Evolutionary conservation across 2,329 filamentous ascomycete genomes (phyloP), one percentile per base, ranked within the genome.

Genomic region (Paraconiothyrium brasiliense): DNA sequence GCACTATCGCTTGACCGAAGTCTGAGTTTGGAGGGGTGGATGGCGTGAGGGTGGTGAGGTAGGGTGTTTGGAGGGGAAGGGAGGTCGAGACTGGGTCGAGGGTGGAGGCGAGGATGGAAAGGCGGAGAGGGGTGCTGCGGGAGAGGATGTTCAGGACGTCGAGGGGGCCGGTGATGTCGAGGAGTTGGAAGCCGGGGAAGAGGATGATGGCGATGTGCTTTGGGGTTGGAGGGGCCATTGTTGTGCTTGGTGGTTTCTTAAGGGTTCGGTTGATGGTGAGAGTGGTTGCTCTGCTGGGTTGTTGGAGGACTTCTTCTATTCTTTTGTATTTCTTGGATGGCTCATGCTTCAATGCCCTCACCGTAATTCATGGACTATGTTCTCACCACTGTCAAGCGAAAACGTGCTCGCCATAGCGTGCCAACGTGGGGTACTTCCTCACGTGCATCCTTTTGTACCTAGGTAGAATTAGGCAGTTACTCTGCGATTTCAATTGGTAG

Each of bases 141-240:
- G 75, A 71, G 60, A 80, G 75, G 22, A 74, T 67, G 63, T 75
- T 82, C 27, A 85, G 74, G 64, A 80, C 78, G 62, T 85, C 82
- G 14, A 86, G 71, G 7, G 83, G 84, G 5, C 83, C 84, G 57
- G 70, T 71, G 50, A 75, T 66, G 64, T 80, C 75, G 62, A 76
- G 76, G 62, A 74, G 71, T 66, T 76, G 77, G 70, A 77, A 79
- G 60, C 78, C 78, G 48, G 69, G 69, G 68, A 79, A 73, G 64
- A 81, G 71, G 54, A 81, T 9, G 32, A 76, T 54, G 46, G 65
- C 75, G 50, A 76, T 71, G 35, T 75, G 71, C 13, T 61, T 69
- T n/a, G 76, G 75, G 32, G 66, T 65, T 2, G 61, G 41, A 16
- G 32, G 39, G 10, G 59, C 7, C 48, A 65, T 60, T 44, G 41